Conservation (phyloP, 2,329 filamentous ascomycete species). For the Coccinonectria pachysandricola region DNA sequence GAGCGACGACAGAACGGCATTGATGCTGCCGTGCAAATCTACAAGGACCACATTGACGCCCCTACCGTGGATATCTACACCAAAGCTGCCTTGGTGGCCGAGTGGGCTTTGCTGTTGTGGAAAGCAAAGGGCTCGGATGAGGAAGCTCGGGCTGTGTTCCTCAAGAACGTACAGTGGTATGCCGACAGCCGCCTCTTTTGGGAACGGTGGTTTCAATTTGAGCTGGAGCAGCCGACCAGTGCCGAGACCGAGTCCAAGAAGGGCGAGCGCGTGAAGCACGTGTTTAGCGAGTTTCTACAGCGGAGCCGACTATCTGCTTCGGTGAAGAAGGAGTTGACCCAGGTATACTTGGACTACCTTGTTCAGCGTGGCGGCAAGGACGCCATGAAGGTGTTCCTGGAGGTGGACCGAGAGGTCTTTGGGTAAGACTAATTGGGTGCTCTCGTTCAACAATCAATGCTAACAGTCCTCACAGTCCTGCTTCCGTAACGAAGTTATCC, state of each 20-base stretch:
- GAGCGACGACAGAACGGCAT: conserved; percentile 74
- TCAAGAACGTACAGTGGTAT: conserved; percentile 74
- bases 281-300: conserved; percentile 63
- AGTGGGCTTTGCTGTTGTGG: conserved; percentile 82
- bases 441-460: conserved; percentile 5
- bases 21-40: conserved; percentile 74
- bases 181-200: conserved; percentile 81
- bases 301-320: conserved; percentile 60
- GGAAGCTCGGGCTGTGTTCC: conserved; percentile 75
- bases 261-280: conserved; percentile 65
- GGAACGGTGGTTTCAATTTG: conserved; percentile 80
- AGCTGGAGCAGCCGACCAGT: conserved; percentile 70
- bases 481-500: conserved; percentile 33
- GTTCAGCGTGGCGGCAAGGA: conserved; percentile 74
- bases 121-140: conserved; percentile 72
- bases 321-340: conserved; percentile 64
- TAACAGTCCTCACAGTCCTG: conserved; percentile 27
- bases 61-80: conserved; percentile 63
- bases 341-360: conserved; percentile 73
- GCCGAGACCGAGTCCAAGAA: conserved; percentile 53
- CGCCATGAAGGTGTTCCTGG: conserved; percentile 76
- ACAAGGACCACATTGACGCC: conserved; percentile 70
- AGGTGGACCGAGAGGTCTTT: conserved; percentile 76
- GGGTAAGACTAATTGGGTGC: no score
- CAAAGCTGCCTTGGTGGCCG: conserved; percentile 77